A percentile compares a stretch with the other conserved stretches of the same genome.
phyloP scores from a whole-genome alignment of 1,284 basidiomycete genomes.

The Blastosporella zonata region DNA sequence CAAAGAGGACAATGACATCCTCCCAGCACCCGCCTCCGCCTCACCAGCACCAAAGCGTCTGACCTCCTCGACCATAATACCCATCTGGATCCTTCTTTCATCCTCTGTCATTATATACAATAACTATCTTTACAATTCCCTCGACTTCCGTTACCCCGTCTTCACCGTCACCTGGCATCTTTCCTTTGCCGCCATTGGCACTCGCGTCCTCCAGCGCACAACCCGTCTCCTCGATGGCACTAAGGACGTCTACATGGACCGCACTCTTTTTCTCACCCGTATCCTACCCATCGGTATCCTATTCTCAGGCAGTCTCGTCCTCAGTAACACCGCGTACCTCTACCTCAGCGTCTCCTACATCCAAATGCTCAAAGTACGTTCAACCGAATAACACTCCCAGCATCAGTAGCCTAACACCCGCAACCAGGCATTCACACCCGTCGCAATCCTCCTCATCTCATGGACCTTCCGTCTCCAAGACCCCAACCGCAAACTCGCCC shows the following conservation, averaged over 20 bases:
- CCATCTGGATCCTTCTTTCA: constrained; percentile 88
- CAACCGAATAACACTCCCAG: background rate
- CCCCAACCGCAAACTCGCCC: constrained; percentile 74
- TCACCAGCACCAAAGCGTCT: constrained; percentile 33
- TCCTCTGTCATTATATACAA: constrained; percentile 96
- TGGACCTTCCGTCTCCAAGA: constrained; percentile 90
- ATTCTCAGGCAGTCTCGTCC: constrained; percentile 89
- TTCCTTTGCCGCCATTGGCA: constrained; percentile 85
- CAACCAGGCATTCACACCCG: constrained; percentile 92
- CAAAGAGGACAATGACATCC: constrained; percentile 20
- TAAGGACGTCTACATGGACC: constrained; percentile 84
- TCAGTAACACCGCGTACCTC: constrained; percentile 94
- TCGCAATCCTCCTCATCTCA: constrained; percentile 93
- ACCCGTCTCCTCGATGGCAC: constrained; percentile 88
- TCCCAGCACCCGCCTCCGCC: constrained; percentile 56
- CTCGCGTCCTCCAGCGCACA: constrained; percentile 84
- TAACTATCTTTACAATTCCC: constrained; percentile 85
- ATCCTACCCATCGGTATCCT: constrained; percentile 93
- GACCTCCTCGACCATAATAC: constrained; percentile 70
- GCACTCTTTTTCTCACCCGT: constrained; percentile 79
- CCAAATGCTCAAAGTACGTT: constrained; percentile 91
- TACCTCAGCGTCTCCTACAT: constrained; percentile 92
- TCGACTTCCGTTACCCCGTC: constrained; percentile 83
- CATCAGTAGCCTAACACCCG: no score
- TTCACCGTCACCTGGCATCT: constrained; percentile 89